phyloP scores from a whole-genome alignment of 192 early-diverging fungal species.

The Coemansia sp. region DNA sequence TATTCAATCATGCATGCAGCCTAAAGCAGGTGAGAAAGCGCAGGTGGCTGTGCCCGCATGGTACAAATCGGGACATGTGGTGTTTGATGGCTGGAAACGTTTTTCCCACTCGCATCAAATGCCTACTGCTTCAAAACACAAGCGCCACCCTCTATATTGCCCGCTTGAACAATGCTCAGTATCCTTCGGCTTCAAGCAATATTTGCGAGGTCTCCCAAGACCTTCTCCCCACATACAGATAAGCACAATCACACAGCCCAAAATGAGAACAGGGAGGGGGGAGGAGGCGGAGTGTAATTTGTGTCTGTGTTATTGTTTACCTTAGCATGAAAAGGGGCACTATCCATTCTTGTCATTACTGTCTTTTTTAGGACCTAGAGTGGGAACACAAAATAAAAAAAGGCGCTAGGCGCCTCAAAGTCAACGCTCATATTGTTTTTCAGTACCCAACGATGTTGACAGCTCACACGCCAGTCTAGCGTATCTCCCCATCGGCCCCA shows the following conservation, averaged over 20 bases:
- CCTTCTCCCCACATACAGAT: not conserved
- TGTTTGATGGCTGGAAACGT: not conserved
- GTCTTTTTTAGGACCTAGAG: not conserved
- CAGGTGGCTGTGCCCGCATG: not conserved
- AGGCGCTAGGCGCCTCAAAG: not conserved
- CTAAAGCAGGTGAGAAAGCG: not conserved
- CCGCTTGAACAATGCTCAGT: not conserved
- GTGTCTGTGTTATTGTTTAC: constrained; percentile 17
- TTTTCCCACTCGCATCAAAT: not conserved
- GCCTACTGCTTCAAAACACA: not conserved
- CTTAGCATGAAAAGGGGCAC: not conserved
- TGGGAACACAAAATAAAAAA: not conserved
- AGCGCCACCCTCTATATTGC: not conserved
- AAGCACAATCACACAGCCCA: not conserved
- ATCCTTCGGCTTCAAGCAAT: not conserved
- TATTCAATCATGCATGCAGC: not conserved
- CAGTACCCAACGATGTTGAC: not conserved
- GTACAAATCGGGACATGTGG: not conserved
- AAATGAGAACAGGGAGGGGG: not conserved
- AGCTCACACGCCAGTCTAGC: not conserved
- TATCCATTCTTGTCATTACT: constrained; percentile 4
- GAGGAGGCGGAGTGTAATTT: not conserved
- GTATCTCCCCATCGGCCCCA: not conserved
- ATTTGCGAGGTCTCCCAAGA: not conserved
- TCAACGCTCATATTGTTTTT: not conserved